Evolutionary conservation across 2,329 filamentous ascomycete genomes (phyloP).

Genomic region (Atkinsonella texensis): DNA sequence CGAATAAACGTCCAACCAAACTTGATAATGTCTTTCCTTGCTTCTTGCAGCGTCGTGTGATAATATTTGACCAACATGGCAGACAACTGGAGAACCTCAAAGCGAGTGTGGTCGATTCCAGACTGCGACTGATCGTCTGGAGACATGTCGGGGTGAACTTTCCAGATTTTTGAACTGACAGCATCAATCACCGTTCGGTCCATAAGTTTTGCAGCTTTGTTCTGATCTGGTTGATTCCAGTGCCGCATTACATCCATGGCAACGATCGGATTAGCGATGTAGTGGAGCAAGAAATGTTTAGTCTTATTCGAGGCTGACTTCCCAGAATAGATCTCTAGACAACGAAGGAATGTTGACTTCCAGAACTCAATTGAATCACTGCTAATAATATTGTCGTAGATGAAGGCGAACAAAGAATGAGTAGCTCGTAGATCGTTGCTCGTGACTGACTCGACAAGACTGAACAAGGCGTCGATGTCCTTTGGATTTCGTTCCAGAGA

Average conservation of each 20-base stretch:
- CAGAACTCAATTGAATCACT: slow-evolving; percentile 79
- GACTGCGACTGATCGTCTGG: slow-evolving; percentile 74
- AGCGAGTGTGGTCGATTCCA: slow-evolving; percentile 87
- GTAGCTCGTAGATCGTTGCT: slow-evolving; percentile 69
- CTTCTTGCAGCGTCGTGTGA: slow-evolving; percentile 73
- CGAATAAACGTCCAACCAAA: slow-evolving; percentile 98
- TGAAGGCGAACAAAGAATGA: slow-evolving; percentile 65
- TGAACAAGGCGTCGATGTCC: slow-evolving; percentile 75
- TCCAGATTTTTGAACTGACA: slow-evolving; percentile 90
- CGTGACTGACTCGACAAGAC: slow-evolving; percentile 72
- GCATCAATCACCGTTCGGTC: slow-evolving; percentile 80
- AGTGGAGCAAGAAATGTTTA: slow-evolving; percentile 84
- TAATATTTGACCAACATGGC: slow-evolving; percentile 95
- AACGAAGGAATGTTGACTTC: slow-evolving; percentile 69
- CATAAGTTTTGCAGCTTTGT: slow-evolving; percentile 58
- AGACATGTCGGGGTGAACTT: slow-evolving; percentile 68
- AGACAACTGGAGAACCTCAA: slow-evolving; percentile 91
- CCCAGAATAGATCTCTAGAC: slow-evolving; percentile 75
- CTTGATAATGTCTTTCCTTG: slow-evolving; percentile 95
- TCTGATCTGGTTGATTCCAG: slow-evolving; percentile 49
- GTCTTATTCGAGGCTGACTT: slow-evolving; percentile 73
- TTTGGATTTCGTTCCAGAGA: slow-evolving; percentile 63
- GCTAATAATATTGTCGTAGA: slow-evolving; percentile 75
- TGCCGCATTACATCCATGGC: slow-evolving; percentile 90
- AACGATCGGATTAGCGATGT: slow-evolving; percentile 90